A percentile compares a stretch with the other conserved stretches of the same genome.
These are phyloP conservation scores for Entrophospora sp. DNA, from an alignment of 192 early-diverging fungal genomes.

Conservation along the genomic window DNA sequence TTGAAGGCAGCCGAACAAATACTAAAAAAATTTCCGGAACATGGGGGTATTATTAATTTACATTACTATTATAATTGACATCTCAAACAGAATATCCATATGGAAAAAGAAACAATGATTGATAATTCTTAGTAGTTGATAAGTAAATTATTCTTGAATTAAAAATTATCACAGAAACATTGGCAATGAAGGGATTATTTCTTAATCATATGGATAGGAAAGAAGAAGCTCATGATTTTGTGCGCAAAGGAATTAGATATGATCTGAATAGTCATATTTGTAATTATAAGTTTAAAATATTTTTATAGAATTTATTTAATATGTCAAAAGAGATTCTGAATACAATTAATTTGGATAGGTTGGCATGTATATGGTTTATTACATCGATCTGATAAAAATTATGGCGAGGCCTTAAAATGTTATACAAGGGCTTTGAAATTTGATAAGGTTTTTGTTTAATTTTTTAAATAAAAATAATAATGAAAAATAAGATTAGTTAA, in stretches of 20 bases:
- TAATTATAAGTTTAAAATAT: conserved; percentile 29
- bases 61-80: neutral
- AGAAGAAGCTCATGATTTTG: conserved; percentile 80
- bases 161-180: conserved; percentile 55
- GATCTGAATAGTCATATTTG: conserved; percentile 79
- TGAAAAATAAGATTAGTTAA: neutral
- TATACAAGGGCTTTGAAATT: conserved; percentile 80
- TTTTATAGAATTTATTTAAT: conserved; percentile 12
- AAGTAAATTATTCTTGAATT: neutral
- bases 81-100: neutral
- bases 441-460: conserved; percentile 67
- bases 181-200: conserved; percentile 94
- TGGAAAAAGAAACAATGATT: neutral
- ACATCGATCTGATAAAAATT: conserved; percentile 86
- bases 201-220: conserved; percentile 81
- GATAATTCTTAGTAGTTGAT: neutral
- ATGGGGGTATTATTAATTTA: conserved; percentile 57
- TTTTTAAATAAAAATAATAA: too few relatives aligned
- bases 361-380: conserved; percentile 98
- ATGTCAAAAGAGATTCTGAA: too few relatives aligned
- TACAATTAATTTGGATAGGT: conserved; percentile 35
- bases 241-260: conserved; percentile 75
- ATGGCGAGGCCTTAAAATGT: conserved; percentile 85
- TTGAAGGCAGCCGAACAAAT: conserved; percentile 86
- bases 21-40: conserved; percentile 85